These are phyloP conservation scores for Sclerotinia trifoliorum DNA, from an alignment of 2,329 filamentous ascomycete genomes.

Conservation along the genomic window DNA sequence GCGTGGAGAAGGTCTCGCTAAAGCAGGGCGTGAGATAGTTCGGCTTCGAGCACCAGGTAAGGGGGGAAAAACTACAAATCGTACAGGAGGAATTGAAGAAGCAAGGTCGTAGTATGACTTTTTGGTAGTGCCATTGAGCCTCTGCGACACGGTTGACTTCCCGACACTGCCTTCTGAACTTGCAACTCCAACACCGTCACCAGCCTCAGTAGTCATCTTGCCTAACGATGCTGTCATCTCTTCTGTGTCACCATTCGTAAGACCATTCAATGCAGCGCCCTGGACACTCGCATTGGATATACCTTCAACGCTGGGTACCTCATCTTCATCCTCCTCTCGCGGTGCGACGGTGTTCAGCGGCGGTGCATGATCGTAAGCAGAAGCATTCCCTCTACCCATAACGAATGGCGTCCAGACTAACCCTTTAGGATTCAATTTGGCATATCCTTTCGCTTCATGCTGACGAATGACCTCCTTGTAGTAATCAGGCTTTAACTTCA, in stretches of 20 bases:
- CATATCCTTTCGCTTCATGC: constrained; percentile 85
- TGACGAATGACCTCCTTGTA: constrained; percentile 85
- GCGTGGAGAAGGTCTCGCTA: constrained; percentile 29
- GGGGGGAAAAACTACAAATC: constrained; percentile 78
- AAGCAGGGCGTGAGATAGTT: constrained; percentile 36
- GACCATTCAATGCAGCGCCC: constrained; percentile 32
- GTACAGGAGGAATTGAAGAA: constrained; percentile 59
- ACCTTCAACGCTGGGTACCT: constrained; percentile 31
- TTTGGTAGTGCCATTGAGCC: constrained; percentile 32
- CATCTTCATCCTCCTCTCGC: constrained; percentile 66
- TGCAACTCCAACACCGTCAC: constrained; percentile 27
- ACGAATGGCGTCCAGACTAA: constrained; percentile 96
- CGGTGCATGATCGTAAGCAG: constrained; percentile 79
- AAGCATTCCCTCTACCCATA: constrained; percentile 83
- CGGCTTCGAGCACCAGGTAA: constrained; percentile 52
- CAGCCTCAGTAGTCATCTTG: constrained; percentile 34
- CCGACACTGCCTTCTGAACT: constrained; percentile 27
- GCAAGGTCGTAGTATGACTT: constrained; percentile 37
- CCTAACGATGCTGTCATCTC: constrained; percentile 35
- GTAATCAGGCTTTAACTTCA: constrained; percentile 81
- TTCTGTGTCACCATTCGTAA: constrained; percentile 32
- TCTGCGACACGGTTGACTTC: constrained; percentile 28
- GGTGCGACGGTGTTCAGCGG: constrained; percentile 83
- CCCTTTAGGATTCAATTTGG: constrained; percentile 74
- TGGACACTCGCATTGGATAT: constrained; percentile 30